Evolutionary conservation across 805 yeast species (phyloP).

Genomic region (Pichia nakasei): DNA sequence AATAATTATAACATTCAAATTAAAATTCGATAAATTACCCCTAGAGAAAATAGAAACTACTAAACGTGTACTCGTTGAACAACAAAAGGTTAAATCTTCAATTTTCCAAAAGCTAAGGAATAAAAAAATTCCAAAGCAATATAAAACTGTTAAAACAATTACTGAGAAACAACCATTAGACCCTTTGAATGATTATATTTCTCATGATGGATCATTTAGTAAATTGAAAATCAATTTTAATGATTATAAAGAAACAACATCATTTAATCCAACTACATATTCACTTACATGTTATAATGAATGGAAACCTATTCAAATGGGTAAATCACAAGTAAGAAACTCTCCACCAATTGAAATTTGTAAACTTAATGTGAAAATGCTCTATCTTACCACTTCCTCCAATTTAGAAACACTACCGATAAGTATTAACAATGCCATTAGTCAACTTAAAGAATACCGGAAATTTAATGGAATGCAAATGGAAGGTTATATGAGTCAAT

Average conservation of each 20-base stretch:
- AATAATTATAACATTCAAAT: conserved; percentile 64
- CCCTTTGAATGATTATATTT: conserved; percentile 55
- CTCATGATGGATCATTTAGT: conserved; percentile 86
- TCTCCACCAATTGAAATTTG: conserved; percentile 53
- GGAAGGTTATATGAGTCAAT: conserved; percentile 76
- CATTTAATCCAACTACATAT: conserved; percentile 43
- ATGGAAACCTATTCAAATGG: conserved; percentile 50
- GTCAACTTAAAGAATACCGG: conserved; percentile 31
- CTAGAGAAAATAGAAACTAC: conserved; percentile 49
- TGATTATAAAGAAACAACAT: conserved; percentile 46
- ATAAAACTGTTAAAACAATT: conserved; percentile 40
- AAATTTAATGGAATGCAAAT: conserved; percentile 21
- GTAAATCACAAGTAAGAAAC: conserved; percentile 24
- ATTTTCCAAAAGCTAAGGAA: conserved; percentile 24
- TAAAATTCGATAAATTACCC: conserved; percentile 43
- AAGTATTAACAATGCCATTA: conserved; percentile 48
- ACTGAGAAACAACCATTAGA: conserved; percentile 47
- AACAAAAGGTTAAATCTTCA: conserved; percentile 30
- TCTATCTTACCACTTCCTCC: conserved; percentile 58
- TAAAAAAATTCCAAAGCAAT: conserved; percentile 26
- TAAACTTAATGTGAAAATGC: conserved; percentile 57
- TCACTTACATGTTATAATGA: conserved; percentile 66
- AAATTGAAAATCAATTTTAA: conserved; percentile 60
- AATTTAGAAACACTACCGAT: conserved; percentile 58
- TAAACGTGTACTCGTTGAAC: conserved; percentile 17